phyloP scores from a whole-genome alignment of 2,329 filamentous ascomycete species.

The Ophiostoma ulmi region DNA sequence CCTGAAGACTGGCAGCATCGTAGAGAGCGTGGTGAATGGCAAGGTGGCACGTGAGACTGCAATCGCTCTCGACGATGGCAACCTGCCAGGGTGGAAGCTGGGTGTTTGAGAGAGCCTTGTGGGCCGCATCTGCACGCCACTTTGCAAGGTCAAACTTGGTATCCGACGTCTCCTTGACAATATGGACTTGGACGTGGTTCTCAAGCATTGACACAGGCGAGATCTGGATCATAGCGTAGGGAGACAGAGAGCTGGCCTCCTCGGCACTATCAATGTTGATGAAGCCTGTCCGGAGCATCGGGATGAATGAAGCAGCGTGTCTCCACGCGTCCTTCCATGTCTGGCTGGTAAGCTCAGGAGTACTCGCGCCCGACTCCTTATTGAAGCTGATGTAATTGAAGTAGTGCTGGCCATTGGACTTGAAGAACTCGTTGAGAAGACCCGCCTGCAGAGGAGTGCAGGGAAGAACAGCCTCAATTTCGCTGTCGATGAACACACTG shows the following conservation, averaged over 20 bases:
- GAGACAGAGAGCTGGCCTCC: constrained; percentile 36
- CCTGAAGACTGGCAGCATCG: constrained; percentile 68
- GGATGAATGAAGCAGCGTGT: constrained; percentile 48
- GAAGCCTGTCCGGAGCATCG: constrained; percentile 75
- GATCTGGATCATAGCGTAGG: constrained; percentile 73
- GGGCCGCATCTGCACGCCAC: constrained; percentile 38
- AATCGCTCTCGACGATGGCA: constrained; percentile 39
- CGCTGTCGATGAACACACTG: constrained; percentile 6
- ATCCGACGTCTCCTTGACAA: constrained; percentile 13
- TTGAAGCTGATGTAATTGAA: constrained; percentile 64
- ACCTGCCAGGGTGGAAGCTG: constrained; percentile 60
- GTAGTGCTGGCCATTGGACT: constrained; percentile 63
- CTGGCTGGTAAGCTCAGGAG: constrained; percentile 29
- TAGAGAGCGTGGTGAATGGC: constrained; percentile 76
- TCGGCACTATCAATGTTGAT: constrained; percentile 54
- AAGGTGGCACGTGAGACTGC: constrained; percentile 34
- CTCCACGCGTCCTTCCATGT: constrained; percentile 56
- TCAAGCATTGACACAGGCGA: constrained; percentile 15
- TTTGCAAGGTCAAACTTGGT: constrained; percentile 32
- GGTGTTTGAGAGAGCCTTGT: constrained; percentile 40
- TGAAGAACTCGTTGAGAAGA: constrained; percentile 69
- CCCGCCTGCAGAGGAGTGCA: constrained; percentile 76
- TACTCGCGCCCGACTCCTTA: constrained; percentile 38
- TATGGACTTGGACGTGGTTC: background rate
- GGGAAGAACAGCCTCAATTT: constrained; percentile 59